A percentile compares a stretch with the other conserved stretches of the same genome.
Evolutionary conservation across 2,329 filamentous ascomycete genomes (phyloP).

Genomic region (Monosporascus sp.): DNA sequence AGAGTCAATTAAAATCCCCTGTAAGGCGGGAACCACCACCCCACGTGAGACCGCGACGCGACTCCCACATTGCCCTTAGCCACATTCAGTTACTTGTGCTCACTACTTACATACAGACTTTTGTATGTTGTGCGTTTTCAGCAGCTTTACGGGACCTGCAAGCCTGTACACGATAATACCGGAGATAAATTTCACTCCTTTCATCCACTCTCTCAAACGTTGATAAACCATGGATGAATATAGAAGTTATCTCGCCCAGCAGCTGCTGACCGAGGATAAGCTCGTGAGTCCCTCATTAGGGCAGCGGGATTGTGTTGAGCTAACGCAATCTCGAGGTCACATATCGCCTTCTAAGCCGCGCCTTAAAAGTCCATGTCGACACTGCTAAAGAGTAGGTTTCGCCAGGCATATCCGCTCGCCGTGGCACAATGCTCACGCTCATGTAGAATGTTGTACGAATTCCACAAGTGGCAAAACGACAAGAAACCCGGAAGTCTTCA

Average conservation of each 20-base stretch:
- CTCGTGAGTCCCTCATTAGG: constrained; percentile 33
- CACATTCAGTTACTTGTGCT: too few species aligned
- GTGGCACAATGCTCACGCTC: constrained; percentile 4
- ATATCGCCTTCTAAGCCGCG: constrained; percentile 78
- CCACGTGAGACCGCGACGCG: constrained; percentile 29
- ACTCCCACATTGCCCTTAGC: background rate
- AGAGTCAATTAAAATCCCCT: background rate
- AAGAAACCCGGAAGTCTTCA: constrained; percentile 71
- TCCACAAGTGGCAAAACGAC: constrained; percentile 70
- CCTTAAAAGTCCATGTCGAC: constrained; percentile 78
- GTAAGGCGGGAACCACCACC: background rate
- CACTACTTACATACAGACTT: too few species aligned
- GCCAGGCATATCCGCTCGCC: constrained; percentile 1
- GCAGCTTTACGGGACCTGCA: too few species aligned
- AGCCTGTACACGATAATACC: constrained; percentile 1
- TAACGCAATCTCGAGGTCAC: constrained; percentile 58
- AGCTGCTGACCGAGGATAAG: constrained; percentile 69
- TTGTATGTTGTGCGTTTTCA: too few species aligned
- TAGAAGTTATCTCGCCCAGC: constrained; percentile 66
- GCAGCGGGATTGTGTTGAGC: background rate
- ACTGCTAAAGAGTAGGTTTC: constrained; percentile 73
- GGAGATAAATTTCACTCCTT: background rate
- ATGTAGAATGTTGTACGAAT: constrained; percentile 79
- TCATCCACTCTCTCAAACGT: too few species aligned
- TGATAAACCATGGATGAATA: constrained; percentile 51